Percentiles rank a stretch among this genome's conserved stretches.
phyloP scores from a whole-genome alignment of 345 rosid species.

The Laguncularia racemosa region DNA sequence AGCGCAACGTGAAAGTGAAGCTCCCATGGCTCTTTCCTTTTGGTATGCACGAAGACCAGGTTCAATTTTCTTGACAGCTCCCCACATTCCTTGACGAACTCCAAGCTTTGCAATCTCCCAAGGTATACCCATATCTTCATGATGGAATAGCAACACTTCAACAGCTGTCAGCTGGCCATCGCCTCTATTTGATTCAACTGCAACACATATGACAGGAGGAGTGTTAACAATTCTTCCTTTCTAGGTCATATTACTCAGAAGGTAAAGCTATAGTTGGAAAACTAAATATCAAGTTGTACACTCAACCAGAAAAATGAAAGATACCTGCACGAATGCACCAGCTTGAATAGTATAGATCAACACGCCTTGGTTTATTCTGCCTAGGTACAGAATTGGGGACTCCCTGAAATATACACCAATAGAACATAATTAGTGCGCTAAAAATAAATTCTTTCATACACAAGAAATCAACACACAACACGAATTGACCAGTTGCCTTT shows the following conservation, averaged over 20 bases:
- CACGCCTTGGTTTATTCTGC: conserved; percentile 75
- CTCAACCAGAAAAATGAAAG: not conserved
- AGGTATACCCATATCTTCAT: conserved; percentile 97
- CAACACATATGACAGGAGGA: not conserved
- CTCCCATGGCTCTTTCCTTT: conserved; percentile 51
- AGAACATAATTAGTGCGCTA: not conserved
- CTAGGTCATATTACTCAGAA: not conserved
- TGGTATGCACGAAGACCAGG: conserved; percentile 76
- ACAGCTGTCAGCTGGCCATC: conserved; percentile 76
- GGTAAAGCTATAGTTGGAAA: not conserved
- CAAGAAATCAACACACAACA: no score
- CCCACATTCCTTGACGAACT: conserved; percentile 99
- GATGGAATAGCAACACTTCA: conserved; percentile 87
- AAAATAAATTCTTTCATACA: no score
- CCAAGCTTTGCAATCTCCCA: conserved; percentile 98
- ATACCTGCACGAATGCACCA: conserved; percentile 95
- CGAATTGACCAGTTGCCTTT: no score
- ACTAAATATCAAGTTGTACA: not conserved
- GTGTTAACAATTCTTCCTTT: no score
- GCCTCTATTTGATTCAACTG: conserved; percentile 90
- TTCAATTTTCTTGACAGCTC: conserved; percentile 93
- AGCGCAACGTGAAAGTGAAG: conserved; percentile 53
- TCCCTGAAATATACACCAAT: conserved; percentile 47
- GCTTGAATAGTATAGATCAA: conserved; percentile 89
- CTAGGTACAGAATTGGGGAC: conserved; percentile 71